These are phyloP conservation scores for Medicago truncatula DNA, from an alignment of 306 rosid genomes.

Conservation along the genomic window DNA sequence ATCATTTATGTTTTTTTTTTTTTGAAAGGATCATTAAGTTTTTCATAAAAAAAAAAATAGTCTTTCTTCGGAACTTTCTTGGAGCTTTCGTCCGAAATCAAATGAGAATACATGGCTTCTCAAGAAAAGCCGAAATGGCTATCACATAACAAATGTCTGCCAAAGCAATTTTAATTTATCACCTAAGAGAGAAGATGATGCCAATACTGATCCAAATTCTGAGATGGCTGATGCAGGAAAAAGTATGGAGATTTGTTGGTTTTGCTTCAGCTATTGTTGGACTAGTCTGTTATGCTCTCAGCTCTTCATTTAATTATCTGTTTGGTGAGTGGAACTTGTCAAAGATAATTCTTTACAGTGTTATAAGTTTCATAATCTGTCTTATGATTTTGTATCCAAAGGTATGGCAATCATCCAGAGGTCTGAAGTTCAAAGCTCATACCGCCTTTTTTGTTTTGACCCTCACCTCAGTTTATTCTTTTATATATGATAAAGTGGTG, in stretches of 20 bases:
- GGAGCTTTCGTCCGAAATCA: too few relatives aligned
- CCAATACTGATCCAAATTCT: neutral
- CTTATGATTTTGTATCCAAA: neutral
- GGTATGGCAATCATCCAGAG: neutral
- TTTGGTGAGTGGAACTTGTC: conserved; percentile 28
- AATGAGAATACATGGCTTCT: too few relatives aligned
- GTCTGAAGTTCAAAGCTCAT: neutral
- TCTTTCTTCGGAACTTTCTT: too few relatives aligned
- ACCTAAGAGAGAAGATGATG: too few relatives aligned
- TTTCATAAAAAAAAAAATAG: too few relatives aligned
- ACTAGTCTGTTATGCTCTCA: conserved; percentile 17
- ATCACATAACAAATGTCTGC: too few relatives aligned
- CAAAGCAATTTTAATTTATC: too few relatives aligned
- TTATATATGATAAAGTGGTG: neutral
- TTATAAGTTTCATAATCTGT: neutral
- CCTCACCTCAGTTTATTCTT: neutral
- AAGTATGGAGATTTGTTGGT: neutral
- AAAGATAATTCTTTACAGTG: neutral
- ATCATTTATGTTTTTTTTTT: too few relatives aligned
- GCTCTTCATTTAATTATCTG: conserved; percentile 26
- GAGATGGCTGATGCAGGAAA: neutral
- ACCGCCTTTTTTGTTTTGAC: neutral
- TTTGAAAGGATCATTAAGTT: too few relatives aligned
- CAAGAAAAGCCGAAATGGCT: too few relatives aligned
- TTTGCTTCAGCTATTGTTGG: conserved; percentile 18